Evolutionary conservation across 2,329 filamentous ascomycete species (phyloP).

Genomic region (Botryotinia globosa): DNA sequence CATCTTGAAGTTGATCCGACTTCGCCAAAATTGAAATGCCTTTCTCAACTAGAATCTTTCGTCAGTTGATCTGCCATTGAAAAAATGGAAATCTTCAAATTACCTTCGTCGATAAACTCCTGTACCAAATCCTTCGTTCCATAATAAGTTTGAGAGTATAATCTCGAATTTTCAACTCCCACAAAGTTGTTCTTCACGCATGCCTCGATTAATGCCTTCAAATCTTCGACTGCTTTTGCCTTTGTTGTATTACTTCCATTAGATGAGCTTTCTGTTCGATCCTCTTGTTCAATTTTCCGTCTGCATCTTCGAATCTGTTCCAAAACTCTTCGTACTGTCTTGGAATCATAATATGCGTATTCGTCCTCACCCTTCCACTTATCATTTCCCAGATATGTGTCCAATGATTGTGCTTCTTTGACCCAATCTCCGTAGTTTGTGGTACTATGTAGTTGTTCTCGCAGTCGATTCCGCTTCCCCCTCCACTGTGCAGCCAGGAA

Average conservation of each 20-base stretch:
- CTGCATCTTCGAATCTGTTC: conserved; percentile 69
- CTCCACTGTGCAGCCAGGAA: conserved; percentile 73
- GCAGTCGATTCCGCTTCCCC: conserved; percentile 69
- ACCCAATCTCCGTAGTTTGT: conserved; percentile 83
- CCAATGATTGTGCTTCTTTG: conserved; percentile 71
- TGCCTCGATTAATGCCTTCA: conserved; percentile 76
- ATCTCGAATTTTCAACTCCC: conserved; percentile 84
- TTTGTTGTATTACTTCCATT: conserved; percentile 39
- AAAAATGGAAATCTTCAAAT: conserved; percentile 33
- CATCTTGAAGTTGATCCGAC: conserved; percentile 63
- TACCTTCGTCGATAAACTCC: conserved; percentile 80
- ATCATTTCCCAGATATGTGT: conserved; percentile 76
- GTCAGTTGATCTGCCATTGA: conserved; percentile 20
- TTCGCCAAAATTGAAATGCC: conserved; percentile 65
- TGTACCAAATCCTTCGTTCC: conserved; percentile 96
- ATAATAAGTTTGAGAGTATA: conserved; percentile 98
- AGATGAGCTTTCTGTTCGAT: conserved; percentile 43
- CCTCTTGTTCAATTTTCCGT: conserved; percentile 51
- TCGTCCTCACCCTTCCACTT: conserved; percentile 75
- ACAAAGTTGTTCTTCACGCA: conserved; percentile 98
- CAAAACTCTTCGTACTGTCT: conserved; percentile 74
- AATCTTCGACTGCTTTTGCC: conserved; percentile 64
- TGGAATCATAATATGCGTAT: conserved; percentile 83
- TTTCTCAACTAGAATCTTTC: conserved; percentile 52
- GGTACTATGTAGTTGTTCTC: conserved; percentile 68